Base-by-base conservation (phyloP, 1,284 basidiomycete species). In the Naganishia liquefaciens region DNA sequence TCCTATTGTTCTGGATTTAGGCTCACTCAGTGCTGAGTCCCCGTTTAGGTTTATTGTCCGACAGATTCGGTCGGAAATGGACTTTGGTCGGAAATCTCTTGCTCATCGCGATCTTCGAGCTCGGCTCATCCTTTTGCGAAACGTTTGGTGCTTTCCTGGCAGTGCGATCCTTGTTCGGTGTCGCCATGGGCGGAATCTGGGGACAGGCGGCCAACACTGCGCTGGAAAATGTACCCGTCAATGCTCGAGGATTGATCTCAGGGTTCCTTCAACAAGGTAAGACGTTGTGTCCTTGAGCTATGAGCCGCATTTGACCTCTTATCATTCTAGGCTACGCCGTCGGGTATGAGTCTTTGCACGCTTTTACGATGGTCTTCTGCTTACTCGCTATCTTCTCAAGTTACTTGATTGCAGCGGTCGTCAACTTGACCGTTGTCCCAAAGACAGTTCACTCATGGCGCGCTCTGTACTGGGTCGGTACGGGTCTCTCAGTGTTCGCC, bases 51-150 rank as follows among this genome's bases (percentile, higher is more conserved):
- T n/a, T 91, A 61, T 72, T 89, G 33, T 89, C 88, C 19, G 92
- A 93, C 76, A 84, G 93, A 10, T 95, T 84, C 75, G 94, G 94
- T 2, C 85, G 94, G 50, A 94, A 93, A 81, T 98, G 91, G 90
- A 92, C 93, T 1, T 81, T 97, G 3, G 86, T 93, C 46, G 71
- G 75, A 72, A 96, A 96, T 76, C 79, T 92, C 54, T 57, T 89
- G 19, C 72, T 93, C 52, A 85, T 91, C 68, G 81, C 84, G n/a
- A 77, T 84, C 11, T 85, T 96, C 65, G 88, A 93, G 70, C 85
- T 98, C 19, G 90, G 87, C 0, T 86, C 81, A 0, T 80, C 80
- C 2, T 84, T 82, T 68, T 74, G 76, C 64, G 75, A 80, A 44
- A 80, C 76, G 9, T 83, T 81, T 69, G n/a, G 61, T 5, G 69